Evolutionary conservation across 495 filamentous ascomycete genomes (phyloP).

Genomic region (Aspergillus hancockii): DNA sequence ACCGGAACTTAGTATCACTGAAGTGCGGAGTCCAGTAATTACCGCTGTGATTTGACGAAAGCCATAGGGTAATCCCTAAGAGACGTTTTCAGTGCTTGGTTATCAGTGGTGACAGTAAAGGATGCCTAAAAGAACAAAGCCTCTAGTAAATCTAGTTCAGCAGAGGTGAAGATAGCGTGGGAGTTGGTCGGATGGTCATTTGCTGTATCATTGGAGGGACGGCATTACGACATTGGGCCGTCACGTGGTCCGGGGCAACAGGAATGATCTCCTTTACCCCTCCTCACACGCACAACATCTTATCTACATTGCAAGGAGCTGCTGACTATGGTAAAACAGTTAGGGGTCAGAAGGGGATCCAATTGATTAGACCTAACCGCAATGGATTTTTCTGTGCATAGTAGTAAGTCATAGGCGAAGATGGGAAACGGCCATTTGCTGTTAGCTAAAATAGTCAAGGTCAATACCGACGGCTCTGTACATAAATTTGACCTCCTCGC

Average conservation of each 20-base stretch:
- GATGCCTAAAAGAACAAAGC: not conserved
- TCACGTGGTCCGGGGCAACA: constrained; percentile 2
- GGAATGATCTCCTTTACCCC: not conserved
- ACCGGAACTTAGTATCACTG: not conserved
- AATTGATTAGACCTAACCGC: too few relatives aligned
- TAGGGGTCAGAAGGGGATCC: not conserved
- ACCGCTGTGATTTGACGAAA: constrained; percentile 26
- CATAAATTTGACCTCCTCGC: too few relatives aligned
- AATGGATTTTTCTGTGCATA: too few relatives aligned
- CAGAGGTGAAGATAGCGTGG: not conserved
- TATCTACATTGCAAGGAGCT: not conserved
- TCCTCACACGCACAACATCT: not conserved
- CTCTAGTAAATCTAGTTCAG: not conserved
- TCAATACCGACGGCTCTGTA: too few relatives aligned
- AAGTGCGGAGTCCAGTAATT: constrained; percentile 24
- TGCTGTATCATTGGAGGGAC: constrained; percentile 2
- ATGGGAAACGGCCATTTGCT: too few relatives aligned
- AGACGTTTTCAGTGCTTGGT: not conserved
- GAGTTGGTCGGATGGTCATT: not conserved
- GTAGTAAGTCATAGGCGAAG: too few relatives aligned
- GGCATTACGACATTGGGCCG: not conserved
- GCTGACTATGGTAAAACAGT: not conserved
- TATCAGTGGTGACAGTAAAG: too few relatives aligned
- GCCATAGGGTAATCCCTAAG: constrained; percentile 13
- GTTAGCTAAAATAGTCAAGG: too few relatives aligned